Percentiles rank a stretch among this genome's conserved stretches.
phyloP scores from a whole-genome alignment of 805 yeast species.

The Kodamaea restingae region DNA sequence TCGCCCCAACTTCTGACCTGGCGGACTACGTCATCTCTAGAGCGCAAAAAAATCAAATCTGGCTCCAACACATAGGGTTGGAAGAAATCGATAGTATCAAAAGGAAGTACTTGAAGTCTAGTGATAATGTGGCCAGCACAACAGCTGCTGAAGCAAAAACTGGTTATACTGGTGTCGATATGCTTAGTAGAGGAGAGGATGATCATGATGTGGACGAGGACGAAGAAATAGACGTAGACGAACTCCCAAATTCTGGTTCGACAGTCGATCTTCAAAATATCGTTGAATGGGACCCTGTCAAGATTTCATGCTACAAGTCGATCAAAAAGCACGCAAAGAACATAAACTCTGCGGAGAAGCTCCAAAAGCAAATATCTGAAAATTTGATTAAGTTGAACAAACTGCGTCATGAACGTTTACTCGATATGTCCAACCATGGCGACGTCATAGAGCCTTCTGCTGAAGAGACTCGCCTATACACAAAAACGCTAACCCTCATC shows the following conservation, averaged over 20 bases:
- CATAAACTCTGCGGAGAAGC: constrained; percentile 25
- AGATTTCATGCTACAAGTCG: constrained; percentile 19
- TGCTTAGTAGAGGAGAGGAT: constrained; percentile 9
- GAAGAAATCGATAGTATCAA: constrained; percentile 28
- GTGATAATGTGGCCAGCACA: not conserved
- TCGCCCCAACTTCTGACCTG: constrained; percentile 37
- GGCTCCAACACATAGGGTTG: constrained; percentile 39
- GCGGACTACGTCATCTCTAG: constrained; percentile 30
- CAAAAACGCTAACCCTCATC: constrained; percentile 27
- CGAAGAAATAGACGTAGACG: constrained; percentile 11
- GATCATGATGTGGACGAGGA: constrained; percentile 12
- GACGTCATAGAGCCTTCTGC: constrained; percentile 22
- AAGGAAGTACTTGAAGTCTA: constrained; percentile 11
- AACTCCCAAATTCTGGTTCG: constrained; percentile 3
- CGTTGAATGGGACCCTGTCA: constrained; percentile 34
- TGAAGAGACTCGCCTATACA: constrained; percentile 26
- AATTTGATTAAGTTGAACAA: constrained; percentile 33
- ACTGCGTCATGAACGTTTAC: constrained; percentile 38
- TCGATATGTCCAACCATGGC: constrained; percentile 14
- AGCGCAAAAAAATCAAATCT: constrained; percentile 29
- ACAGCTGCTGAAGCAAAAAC: not conserved
- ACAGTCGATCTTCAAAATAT: constrained; percentile 30
- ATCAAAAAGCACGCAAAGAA: constrained; percentile 23
- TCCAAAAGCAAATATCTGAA: constrained; percentile 34
- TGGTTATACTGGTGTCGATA: not conserved